Percentiles rank a stretch among this genome's conserved stretches.
These are phyloP conservation scores for Cryphonectria parasitica DNA, from an alignment of 2,329 filamentous ascomycete genomes.

Conservation along the genomic window DNA sequence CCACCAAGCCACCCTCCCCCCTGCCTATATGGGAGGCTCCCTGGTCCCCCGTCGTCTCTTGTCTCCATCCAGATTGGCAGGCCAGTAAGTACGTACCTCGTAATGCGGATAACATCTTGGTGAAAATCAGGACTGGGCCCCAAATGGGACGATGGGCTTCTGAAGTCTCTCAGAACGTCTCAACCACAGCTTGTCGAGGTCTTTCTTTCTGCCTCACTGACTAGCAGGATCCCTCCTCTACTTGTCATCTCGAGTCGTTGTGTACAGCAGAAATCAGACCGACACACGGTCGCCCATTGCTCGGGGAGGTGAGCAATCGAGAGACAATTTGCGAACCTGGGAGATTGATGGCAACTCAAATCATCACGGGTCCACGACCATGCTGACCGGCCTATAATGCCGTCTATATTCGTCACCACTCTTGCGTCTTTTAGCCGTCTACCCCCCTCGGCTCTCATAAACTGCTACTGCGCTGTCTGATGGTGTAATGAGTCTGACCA, in stretches of 20 bases:
- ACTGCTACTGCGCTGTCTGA: neutral
- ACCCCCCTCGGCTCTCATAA: neutral
- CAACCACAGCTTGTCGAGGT: constrained; percentile 15
- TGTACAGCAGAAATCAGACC: neutral
- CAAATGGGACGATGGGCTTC: constrained; percentile 17
- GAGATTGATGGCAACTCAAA: constrained; percentile 23
- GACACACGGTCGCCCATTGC: constrained; percentile 12
- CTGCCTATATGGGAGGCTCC: constrained; percentile 20
- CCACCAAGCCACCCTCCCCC: constrained; percentile 12
- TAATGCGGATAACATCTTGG: constrained; percentile 20
- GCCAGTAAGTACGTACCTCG: constrained; percentile 22
- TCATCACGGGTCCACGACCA: constrained; percentile 23
- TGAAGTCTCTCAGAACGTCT: constrained; percentile 13
- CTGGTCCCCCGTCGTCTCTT: constrained; percentile 17
- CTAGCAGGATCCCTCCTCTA: neutral
- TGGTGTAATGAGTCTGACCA: constrained; percentile 13
- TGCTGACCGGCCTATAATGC: constrained; percentile 27
- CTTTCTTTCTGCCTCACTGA: neutral
- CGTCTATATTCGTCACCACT: constrained; percentile 14
- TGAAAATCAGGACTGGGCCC: constrained; percentile 23
- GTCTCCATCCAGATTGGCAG: constrained; percentile 17
- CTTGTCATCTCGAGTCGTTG: constrained; percentile 5
- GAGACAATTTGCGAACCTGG: neutral
- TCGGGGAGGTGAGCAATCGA: neutral
- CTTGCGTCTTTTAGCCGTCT: constrained; percentile 11